Evolutionary conservation across 331 rosid species (phyloP).

Genomic region (Cucumis variabilis): DNA sequence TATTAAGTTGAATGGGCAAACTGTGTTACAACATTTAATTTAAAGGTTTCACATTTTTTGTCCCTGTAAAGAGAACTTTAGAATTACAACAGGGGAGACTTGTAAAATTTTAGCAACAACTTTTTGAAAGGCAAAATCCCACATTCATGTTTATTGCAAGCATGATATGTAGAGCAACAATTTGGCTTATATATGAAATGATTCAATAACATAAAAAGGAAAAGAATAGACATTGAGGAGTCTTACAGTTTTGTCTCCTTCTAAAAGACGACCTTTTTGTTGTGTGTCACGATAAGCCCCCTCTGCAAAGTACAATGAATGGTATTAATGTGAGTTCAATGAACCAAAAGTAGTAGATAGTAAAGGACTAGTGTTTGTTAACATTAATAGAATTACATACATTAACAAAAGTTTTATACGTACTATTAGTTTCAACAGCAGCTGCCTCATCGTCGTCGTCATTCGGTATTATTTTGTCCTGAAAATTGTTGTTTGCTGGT

Average conservation of each 20-base stretch:
- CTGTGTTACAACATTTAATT: neutral
- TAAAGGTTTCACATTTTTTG: neutral
- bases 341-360: neutral
- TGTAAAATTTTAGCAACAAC: neutral
- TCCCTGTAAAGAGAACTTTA: neutral
- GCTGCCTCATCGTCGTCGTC: constrained; percentile 47
- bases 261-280: constrained; percentile 39
- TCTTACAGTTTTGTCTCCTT: constrained; percentile 73
- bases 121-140: neutral
- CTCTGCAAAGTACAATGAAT: constrained; percentile 7
- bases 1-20: neutral
- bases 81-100: neutral
- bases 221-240: neutral
- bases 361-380: neutral
- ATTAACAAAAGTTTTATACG: neutral
- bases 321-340: neutral
- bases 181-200: neutral
- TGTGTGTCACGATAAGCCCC: constrained; percentile 30
- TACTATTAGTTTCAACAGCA: constrained; percentile 47
- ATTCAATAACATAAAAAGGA: neutral
- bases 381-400: neutral
- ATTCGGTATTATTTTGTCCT: constrained; percentile 62
- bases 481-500: constrained; percentile 77
- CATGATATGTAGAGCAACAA: neutral
- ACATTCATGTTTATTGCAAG: constrained; percentile 5